Evolutionary conservation across 805 yeast species (phyloP).

Genomic region (Saccharomyces kudriavzevii): DNA sequence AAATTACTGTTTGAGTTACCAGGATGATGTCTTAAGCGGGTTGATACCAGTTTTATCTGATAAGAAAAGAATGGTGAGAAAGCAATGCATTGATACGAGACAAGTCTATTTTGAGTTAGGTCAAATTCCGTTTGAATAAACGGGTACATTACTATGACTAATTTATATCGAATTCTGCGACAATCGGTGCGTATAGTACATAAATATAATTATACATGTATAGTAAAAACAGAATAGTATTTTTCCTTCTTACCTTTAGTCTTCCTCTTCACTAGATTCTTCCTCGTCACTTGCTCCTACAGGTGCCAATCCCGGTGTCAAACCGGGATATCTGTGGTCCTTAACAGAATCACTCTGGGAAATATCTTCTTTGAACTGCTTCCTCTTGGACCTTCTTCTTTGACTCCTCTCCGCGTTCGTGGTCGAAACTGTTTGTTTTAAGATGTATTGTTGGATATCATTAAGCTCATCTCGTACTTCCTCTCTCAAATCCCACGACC

Average conservation of each 20-base stretch:
- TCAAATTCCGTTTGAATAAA: slow-evolving; percentile 30
- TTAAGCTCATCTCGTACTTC: slow-evolving; percentile 34
- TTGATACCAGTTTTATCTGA: slow-evolving; percentile 59
- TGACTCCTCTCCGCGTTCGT: slow-evolving; percentile 31
- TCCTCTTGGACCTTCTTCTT: slow-evolving; percentile 19
- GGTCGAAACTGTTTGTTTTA: slow-evolving; percentile 36
- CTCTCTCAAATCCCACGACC: slow-evolving; percentile 36
- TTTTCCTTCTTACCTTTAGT: slow-evolving; percentile 5
- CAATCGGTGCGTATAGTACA: background rate
- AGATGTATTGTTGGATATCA: slow-evolving; percentile 36
- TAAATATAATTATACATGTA: background rate
- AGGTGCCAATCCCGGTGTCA: slow-evolving; percentile 83
- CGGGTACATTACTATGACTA: background rate
- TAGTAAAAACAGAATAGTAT: background rate
- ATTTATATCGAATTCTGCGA: background rate
- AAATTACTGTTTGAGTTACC: slow-evolving; percentile 45
- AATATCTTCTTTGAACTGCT: slow-evolving; percentile 26
- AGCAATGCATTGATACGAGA: slow-evolving; percentile 68
- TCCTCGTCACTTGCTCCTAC: slow-evolving; percentile 59
- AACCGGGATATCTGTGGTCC: slow-evolving; percentile 42
- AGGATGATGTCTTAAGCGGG: slow-evolving; percentile 39
- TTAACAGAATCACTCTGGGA: slow-evolving; percentile 10
- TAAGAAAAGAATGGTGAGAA: slow-evolving; percentile 63
- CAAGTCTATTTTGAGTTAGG: slow-evolving; percentile 61
- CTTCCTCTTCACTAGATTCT: slow-evolving; percentile 28